Conservation (phyloP, 2,329 filamentous ascomycete genomes). For the Penicillium brasilianum region DNA sequence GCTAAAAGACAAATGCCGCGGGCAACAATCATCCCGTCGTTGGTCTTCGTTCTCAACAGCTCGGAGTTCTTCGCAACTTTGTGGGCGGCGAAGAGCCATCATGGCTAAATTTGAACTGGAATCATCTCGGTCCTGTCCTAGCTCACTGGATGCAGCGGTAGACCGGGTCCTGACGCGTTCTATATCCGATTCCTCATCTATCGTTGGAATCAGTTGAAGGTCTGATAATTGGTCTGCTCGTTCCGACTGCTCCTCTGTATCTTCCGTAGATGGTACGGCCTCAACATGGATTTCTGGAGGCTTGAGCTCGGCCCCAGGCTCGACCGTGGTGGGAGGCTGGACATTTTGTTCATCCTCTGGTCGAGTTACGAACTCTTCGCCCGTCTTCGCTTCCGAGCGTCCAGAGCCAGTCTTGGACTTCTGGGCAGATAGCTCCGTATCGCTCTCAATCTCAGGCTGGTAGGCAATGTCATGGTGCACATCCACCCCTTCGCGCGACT, state of each 20-base stretch:
- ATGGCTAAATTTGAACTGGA: conserved; percentile 30
- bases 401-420: conserved; percentile 25
- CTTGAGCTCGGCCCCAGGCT: conserved; percentile 24
- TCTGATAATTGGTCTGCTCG: conserved; percentile 15
- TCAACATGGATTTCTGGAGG: conserved; percentile 44
- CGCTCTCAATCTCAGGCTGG: conserved; percentile 36
- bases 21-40: conserved; percentile 39
- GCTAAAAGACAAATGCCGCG: conserved; percentile 54
- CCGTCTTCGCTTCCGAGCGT: conserved; percentile 25
- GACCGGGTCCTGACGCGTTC: conserved; percentile 38
- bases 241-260: conserved; percentile 27
- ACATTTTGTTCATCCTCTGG: conserved; percentile 22
- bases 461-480: conserved; percentile 37
- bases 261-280: conserved; percentile 27
- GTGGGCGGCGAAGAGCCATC: conserved; percentile 43
- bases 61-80: conserved; percentile 41
- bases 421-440: conserved; percentile 28
- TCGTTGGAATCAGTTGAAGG: conserved; percentile 21
- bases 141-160: conserved; percentile 37
- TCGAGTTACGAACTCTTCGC: conserved; percentile 25
- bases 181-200: conserved; percentile 37
- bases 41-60: conserved; percentile 24
- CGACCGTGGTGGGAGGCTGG: conserved; percentile 13
- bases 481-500: conserved; percentile 42
- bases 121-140: conserved; percentile 30